Evolutionary conservation across 169 alveolate genomes (phyloP), one percentile per base, ranked within the genome.

Genomic region (Eimeria falciformis): DNA sequence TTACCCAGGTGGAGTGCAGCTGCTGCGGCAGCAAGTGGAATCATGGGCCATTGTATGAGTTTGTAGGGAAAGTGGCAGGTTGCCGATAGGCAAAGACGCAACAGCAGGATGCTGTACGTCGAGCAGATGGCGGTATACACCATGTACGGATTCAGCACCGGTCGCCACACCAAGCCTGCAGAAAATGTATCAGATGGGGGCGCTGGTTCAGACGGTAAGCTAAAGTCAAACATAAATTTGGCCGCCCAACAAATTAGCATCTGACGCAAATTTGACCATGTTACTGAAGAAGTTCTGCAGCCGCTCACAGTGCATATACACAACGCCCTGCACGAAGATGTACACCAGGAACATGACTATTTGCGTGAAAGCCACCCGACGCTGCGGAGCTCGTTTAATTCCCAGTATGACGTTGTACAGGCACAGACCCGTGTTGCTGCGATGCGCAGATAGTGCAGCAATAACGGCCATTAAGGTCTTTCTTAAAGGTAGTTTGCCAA

Each of bases 1-100:
- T 79, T 18, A 2, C 88, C 69, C 18, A 79, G 21, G 33, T n/a
- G 65, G 46, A 89, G 40, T 1, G 86, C 93, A 43, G 82, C 89
- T 5, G 90, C 93, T 7, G 58, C 82, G 11, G 84, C 89, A 4
- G 75, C 62, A 46, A 89, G 73, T 12, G 93, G 93, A 65, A 89
- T 17, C 46, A 75, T 55, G 11, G 93, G 93, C 68, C 66, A 55
- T 17, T 77, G 82, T 11, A 73, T 25, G 5, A 77, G 75, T 45
- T 77, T 73, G 82, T 73, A 89, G 14, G 93, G 71, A 46, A 89
- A 56, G 53, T 89, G 88, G 79, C 93, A 89, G 5, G 93, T 89
- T n/a, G 93, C 93, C 58, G 89, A 73, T 46, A 89, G 77, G 71
- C 93, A 89, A 43, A 89, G 73, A 21, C 93, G 88, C 83, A 89